phyloP scores from a whole-genome alignment of 2,329 filamentous ascomycete species.

The Penicillium crustosum region DNA sequence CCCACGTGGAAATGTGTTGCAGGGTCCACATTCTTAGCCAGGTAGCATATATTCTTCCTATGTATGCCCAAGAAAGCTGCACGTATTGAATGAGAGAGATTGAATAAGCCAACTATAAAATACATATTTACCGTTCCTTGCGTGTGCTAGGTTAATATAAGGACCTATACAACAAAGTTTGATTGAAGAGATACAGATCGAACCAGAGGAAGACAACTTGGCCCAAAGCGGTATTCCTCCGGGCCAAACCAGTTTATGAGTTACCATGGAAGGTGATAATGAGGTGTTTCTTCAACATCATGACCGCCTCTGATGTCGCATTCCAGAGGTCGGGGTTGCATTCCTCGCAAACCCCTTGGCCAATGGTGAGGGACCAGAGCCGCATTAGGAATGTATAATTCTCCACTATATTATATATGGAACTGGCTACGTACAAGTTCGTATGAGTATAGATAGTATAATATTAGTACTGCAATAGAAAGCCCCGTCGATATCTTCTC shows the following conservation, averaged over 20 bases:
- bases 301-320: conserved; percentile 7
- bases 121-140: neutral
- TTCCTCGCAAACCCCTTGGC: conserved; percentile 12
- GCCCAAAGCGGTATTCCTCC: neutral
- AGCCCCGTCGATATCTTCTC: neutral
- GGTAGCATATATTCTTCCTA: neutral
- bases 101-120: neutral
- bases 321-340: conserved; percentile 18
- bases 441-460: neutral
- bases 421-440: neutral
- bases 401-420: neutral
- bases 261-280: neutral
- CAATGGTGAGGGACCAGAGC: conserved; percentile 1
- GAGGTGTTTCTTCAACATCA: conserved; percentile 4
- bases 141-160: neutral
- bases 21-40: neutral
- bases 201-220: neutral
- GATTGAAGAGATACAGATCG: neutral
- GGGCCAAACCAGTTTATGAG: neutral
- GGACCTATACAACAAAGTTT: neutral
- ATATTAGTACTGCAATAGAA: neutral
- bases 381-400: conserved; percentile 9
- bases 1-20: conserved; percentile 3
- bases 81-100: neutral
- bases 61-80: neutral